Conservation (phyloP, 305 asterid species). For the Solanum aculeatissimum region DNA sequence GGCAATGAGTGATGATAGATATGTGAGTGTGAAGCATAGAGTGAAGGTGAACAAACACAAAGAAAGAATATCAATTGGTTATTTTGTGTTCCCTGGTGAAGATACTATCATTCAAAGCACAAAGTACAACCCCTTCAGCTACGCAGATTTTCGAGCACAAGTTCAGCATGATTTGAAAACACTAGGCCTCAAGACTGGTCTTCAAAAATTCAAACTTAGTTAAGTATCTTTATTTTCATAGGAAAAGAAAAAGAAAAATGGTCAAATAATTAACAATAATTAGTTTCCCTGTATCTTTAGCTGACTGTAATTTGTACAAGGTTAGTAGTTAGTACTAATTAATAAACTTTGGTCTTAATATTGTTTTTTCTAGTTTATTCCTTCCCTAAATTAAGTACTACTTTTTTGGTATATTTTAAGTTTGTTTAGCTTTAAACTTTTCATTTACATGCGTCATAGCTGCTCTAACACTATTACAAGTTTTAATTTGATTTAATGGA, state of each 20-base stretch:
- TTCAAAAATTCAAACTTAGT: slow-evolving; percentile 33
- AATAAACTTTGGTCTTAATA: neutral
- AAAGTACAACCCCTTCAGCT: slow-evolving; percentile 57
- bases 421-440: neutral
- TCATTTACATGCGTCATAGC: neutral
- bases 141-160: slow-evolving; percentile 50
- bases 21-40: slow-evolving; percentile 51
- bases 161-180: slow-evolving; percentile 56
- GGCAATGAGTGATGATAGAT: slow-evolving; percentile 66
- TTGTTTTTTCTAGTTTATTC: neutral
- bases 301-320: neutral
- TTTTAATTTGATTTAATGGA: neutral
- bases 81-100: slow-evolving; percentile 58
- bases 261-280: neutral
- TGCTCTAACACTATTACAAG: neutral
- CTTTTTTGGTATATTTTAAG: neutral
- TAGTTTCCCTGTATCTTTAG: neutral
- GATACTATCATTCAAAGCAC: slow-evolving; percentile 57
- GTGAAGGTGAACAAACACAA: slow-evolving; percentile 45
- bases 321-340: neutral
- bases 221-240: neutral
- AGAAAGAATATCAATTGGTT: slow-evolving; percentile 73
- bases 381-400: neutral
- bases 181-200: slow-evolving; percentile 59
- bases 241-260: no score